Evolutionary conservation across 192 early-diverging fungal genomes (phyloP).

Genomic region (Backusella tarrabulga): DNA sequence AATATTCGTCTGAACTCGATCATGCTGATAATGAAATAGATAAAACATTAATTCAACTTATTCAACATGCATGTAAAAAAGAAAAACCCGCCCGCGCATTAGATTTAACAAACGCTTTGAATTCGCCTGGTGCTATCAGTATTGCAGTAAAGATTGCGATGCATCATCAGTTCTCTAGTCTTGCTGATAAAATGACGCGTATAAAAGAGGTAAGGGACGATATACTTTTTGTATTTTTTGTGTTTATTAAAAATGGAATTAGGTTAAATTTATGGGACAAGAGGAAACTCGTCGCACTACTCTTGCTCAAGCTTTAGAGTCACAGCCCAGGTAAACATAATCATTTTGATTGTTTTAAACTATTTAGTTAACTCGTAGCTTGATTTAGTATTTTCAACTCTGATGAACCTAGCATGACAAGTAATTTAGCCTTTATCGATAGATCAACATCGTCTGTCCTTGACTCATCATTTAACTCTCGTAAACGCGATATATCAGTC

Average conservation of each 20-base stretch:
- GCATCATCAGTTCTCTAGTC: slow-evolving; percentile 53
- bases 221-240: background rate
- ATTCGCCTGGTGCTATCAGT: slow-evolving; percentile 67
- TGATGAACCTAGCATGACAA: slow-evolving; percentile 3
- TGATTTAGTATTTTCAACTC: background rate
- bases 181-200: slow-evolving; percentile 77
- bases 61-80: slow-evolving; percentile 77
- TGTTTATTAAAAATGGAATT: background rate
- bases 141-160: slow-evolving; percentile 84
- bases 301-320: background rate
- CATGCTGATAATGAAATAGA: slow-evolving; percentile 74
- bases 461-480: background rate
- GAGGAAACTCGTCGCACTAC: background rate
- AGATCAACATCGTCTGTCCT: background rate
- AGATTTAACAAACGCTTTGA: slow-evolving; percentile 70
- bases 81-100: slow-evolving; percentile 77
- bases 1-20: slow-evolving; percentile 36
- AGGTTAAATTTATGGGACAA: background rate
- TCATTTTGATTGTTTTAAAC: background rate
- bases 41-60: slow-evolving; percentile 71
- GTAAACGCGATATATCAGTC: background rate
- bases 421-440: slow-evolving; percentile 17
- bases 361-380: background rate
- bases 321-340: background rate
- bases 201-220: slow-evolving; percentile 25